These are phyloP conservation scores for Coemansia sp. DNA, from an alignment of 192 early-diverging fungal species.

Conservation along the genomic window DNA sequence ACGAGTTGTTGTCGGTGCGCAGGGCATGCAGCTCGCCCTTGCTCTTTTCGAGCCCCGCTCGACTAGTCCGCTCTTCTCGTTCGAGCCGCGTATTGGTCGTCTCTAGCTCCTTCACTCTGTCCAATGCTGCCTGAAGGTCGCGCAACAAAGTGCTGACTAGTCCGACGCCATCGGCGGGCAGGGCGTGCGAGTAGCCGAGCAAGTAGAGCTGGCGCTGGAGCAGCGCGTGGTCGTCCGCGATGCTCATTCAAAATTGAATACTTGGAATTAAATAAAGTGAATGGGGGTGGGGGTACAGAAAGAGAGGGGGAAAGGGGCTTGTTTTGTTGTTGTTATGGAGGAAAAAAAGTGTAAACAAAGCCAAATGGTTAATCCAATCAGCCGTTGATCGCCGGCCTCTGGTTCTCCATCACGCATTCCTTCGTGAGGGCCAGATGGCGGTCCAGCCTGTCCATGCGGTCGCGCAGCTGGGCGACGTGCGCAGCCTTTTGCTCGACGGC, in stretches of 20 bases:
- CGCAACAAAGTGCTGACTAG: constrained; percentile 30
- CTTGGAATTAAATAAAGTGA: neutral
- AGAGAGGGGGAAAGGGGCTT: neutral
- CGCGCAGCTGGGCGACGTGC: constrained; percentile 11
- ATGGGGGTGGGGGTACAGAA: neutral
- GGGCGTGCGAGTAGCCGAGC: constrained; percentile 38
- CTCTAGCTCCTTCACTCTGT: constrained; percentile 43
- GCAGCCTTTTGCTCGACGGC: constrained; percentile 6
- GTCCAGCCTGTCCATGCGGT: constrained; percentile 20
- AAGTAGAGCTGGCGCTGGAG: constrained; percentile 45
- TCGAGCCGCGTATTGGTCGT: constrained; percentile 8
- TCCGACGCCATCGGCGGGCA: constrained; percentile 22
- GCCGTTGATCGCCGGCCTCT: neutral
- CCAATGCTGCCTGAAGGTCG: constrained; percentile 45
- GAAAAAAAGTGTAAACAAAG: neutral
- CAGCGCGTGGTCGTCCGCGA: constrained; percentile 22
- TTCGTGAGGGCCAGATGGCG: constrained; percentile 35
- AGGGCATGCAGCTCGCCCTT: constrained; percentile 24
- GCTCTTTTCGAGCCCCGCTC: constrained; percentile 6
- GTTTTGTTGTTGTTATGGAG: neutral
- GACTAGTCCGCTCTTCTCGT: constrained; percentile 36
- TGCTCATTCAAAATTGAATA: constrained; percentile 13
- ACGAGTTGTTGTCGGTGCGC: constrained; percentile 42
- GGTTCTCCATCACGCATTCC: constrained; percentile 15
- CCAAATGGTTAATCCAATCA: neutral